Base-by-base conservation (phyloP, 2,329 filamentous ascomycete species). In the Sarocladium kiliense region DNA sequence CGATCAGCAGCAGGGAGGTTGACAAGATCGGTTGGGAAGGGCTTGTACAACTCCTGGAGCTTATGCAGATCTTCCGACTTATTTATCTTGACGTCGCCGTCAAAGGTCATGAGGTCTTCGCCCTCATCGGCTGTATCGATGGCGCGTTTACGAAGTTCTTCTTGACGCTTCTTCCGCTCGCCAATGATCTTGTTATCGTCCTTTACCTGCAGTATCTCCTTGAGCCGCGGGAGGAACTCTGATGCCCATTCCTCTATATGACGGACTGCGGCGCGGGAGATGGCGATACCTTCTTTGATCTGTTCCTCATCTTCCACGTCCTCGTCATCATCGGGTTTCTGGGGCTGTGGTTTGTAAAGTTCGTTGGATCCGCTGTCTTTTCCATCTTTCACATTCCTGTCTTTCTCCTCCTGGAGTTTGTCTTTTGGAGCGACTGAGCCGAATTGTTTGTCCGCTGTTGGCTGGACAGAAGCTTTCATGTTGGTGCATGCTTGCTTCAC, bases 221-320 rank as follows among this genome's bases (percentile, higher is more conserved):
- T 85, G 1, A 96, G 76, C 44, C 86, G 81, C 18, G 78, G 72
- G n/a, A 91, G 75, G 1, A 93, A 85, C 30, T 83, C 79, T 25
- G 82, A 79, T 57, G 85, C 78, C 92, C 91, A 96, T n/a, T 84
- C 80, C 59, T 91, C 84, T 63, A 92, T 89, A 63, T 89, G 82
- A 42, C 77, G 73, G 12, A 94, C 68, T 1, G 88, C 83, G 4
- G 82, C 81, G 25, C 64, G 67, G 21, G 77, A 71, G 14, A 81
- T 66, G 4, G 63, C 59, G 12, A 65, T 55, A 1, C 68, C 65
- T 53, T 69, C 44, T 47, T 47, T 27, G 21, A 47, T 47, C 44
- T 47, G 21, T 23, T 47, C 58, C 9, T 23, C 42, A 42, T 53
- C 37, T n/a, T 27, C 32, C 14, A 19, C 32, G 32, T 26, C 32